Conservation (phyloP, 495 filamentous ascomycete genomes). For the Pyrenula massariospora region DNA sequence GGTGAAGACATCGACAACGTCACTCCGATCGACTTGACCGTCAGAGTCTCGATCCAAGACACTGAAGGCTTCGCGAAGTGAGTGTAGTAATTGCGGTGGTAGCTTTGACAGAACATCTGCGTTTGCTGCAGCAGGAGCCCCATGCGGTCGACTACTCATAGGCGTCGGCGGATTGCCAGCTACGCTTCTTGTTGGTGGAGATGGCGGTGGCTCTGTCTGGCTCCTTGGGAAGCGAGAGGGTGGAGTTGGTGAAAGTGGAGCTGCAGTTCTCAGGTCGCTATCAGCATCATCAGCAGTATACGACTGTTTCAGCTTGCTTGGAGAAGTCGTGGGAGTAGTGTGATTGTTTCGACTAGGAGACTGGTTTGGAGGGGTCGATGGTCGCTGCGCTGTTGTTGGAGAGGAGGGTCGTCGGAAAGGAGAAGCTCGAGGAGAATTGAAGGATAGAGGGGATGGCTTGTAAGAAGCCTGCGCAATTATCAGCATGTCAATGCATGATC, state of each 20-base stretch:
- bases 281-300: slow-evolving; percentile 27
- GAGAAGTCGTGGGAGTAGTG: slow-evolving; percentile 27
- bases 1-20: slow-evolving; percentile 68
- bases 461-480: slow-evolving; percentile 23
- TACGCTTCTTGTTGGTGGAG: slow-evolving; percentile 25
- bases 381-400: slow-evolving; percentile 26
- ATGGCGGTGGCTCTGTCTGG: slow-evolving; percentile 24
- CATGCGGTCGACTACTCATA: slow-evolving; percentile 4
- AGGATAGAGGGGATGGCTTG: slow-evolving; percentile 62
- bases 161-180: slow-evolving; percentile 1
- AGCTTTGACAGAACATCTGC: slow-evolving; percentile 51
- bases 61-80: slow-evolving; percentile 76
- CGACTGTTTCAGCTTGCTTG: slow-evolving; percentile 36
- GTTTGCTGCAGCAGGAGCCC: not conserved
- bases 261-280: slow-evolving; percentile 12
- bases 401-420: slow-evolving; percentile 60
- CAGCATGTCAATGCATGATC: too few relatives aligned
- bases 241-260: slow-evolving; percentile 3
- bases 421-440: slow-evolving; percentile 55
- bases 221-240: not conserved
- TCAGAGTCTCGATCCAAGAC: slow-evolving; percentile 76
- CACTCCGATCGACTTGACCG: slow-evolving; percentile 59
- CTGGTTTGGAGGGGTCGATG: slow-evolving; percentile 24
- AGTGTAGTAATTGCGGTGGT: slow-evolving; percentile 54
- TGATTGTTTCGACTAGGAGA: slow-evolving; percentile 28